Evolutionary conservation across 805 yeast genomes (phyloP), one percentile per base, ranked within the genome.

Genomic region (Candida rishiriensis): DNA sequence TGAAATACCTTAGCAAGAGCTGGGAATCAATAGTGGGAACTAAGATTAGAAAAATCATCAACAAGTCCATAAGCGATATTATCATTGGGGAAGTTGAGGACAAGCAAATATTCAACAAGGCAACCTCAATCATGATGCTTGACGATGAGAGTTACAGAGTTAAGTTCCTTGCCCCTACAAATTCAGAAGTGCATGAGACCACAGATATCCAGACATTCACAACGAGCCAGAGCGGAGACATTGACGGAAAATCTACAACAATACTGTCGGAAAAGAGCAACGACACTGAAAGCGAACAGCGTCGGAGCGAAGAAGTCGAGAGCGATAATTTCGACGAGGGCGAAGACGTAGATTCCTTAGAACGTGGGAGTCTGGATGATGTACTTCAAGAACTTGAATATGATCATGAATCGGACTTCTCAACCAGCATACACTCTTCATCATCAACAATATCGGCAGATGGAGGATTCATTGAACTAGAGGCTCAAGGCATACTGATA

Each of bases 401-500:
- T 2, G 60, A 55, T 38, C 47, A 52, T 36, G 65, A 61, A 32
- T 54, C 62, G 2, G 43, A 30, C 9, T 5, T n/a, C 9, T 30
- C 33, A 30, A n/a, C 51, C 3, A 61, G 68, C 41, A 29, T 57
- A 1, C 56, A 55, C 40, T 61, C 66, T 1, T 44, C 53, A 2
- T 38, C 57, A 3, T 65, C 70, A 11, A 54, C 69, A 1, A 49
- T 73, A n/a, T 66, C 77, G 0, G 80, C 82, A 15, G 79, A 81
- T 54, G 85, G 84, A 7, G 79, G 75, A 10, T 66, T 76, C 13
- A 76, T 83, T 9, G 91, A 87, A 52, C 68, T 90, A 34, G 98
- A 91, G 62, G 98, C 97, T 0, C 97, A 91, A 58, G 99, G 99
- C 3, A 83, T 93, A 10, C 63, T 91, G 16, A 83, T 93, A 9